Percentiles rank a stretch among this genome's conserved stretches.
These are phyloP conservation scores for Aureobasidium leucospermi DNA, from an alignment of 2,329 filamentous ascomycete species.

Conservation along the genomic window DNA sequence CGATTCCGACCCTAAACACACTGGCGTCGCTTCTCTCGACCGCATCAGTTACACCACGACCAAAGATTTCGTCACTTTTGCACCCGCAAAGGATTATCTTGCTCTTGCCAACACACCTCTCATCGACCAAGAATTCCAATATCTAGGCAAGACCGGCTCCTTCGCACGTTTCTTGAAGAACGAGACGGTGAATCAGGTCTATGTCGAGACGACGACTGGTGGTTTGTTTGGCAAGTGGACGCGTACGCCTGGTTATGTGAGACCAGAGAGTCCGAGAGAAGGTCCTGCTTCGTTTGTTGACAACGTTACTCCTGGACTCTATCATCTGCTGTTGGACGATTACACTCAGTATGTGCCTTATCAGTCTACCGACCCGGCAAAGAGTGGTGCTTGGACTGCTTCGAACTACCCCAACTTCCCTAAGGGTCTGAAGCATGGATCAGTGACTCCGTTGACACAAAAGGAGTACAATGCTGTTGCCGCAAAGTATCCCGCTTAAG, in stretches of 20 bases:
- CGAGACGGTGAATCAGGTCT: constrained; percentile 46
- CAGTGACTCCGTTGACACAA: constrained; percentile 3
- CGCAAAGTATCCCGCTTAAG: not conserved
- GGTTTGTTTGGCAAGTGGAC: constrained; percentile 48
- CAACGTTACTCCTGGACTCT: constrained; percentile 10
- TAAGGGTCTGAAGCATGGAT: constrained; percentile 4
- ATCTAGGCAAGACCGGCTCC: constrained; percentile 32
- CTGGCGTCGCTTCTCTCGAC: constrained; percentile 30
- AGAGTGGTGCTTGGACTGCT: not conserved
- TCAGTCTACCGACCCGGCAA: not conserved
- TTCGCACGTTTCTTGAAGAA: constrained; percentile 52
- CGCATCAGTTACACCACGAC: constrained; percentile 50
- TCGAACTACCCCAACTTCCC: constrained; percentile 5
- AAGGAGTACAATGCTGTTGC: constrained; percentile 11
- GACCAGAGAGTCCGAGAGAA: constrained; percentile 2
- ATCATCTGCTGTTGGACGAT: constrained; percentile 10
- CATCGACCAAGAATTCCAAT: constrained; percentile 52
- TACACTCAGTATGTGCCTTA: constrained; percentile 8
- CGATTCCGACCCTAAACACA: constrained; percentile 42
- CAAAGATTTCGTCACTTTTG: constrained; percentile 48
- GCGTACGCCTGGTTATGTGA: not conserved
- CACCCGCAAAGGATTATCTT: constrained; percentile 44
- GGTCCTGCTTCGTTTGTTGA: constrained; percentile 12
- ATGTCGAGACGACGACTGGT: constrained; percentile 40
- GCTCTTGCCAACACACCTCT: constrained; percentile 39